Evolutionary conservation across 495 filamentous ascomycete species (phyloP).

Genomic region (Hyaloscypha hepaticicola): DNA sequence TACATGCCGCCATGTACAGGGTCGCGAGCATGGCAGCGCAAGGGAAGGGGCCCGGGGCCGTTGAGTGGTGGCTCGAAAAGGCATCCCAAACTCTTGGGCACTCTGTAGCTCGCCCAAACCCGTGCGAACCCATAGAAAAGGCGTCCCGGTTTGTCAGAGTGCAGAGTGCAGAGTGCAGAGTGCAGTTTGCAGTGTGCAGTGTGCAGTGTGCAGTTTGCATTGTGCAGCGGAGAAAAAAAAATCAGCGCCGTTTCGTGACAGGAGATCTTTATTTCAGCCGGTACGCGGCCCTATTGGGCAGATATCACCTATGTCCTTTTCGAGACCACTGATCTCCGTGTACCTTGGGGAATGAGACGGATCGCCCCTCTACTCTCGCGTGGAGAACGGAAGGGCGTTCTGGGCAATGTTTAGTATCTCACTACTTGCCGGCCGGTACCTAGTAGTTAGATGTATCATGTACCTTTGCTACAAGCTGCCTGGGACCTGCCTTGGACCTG

Average conservation of each 20-base stretch:
- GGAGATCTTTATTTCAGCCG: not conserved
- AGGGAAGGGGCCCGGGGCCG: not conserved
- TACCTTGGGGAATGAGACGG: not conserved
- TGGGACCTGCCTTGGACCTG: not conserved
- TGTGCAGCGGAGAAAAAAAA: not conserved
- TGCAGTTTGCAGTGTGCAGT: not conserved
- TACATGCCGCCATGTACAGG: not conserved
- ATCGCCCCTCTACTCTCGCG: conserved; percentile 3
- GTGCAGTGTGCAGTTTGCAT: not conserved
- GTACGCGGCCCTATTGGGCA: not conserved
- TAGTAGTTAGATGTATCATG: not conserved
- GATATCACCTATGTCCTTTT: not conserved
- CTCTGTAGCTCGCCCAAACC: not conserved
- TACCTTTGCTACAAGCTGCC: no score
- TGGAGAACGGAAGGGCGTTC: conserved; percentile 15
- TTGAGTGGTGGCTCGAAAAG: no score
- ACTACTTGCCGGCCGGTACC: not conserved
- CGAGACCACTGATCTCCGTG: not conserved
- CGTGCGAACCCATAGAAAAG: not conserved
- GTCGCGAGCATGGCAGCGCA: not conserved
- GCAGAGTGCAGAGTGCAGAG: not conserved
- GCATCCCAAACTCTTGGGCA: not conserved
- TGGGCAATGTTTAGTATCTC: not conserved
- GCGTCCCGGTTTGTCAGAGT: not conserved
- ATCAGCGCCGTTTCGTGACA: not conserved